Evolutionary conservation across 2,329 filamentous ascomycete genomes (phyloP), one percentile per base, ranked within the genome.

Genomic region (Dothistroma septosporum): DNA sequence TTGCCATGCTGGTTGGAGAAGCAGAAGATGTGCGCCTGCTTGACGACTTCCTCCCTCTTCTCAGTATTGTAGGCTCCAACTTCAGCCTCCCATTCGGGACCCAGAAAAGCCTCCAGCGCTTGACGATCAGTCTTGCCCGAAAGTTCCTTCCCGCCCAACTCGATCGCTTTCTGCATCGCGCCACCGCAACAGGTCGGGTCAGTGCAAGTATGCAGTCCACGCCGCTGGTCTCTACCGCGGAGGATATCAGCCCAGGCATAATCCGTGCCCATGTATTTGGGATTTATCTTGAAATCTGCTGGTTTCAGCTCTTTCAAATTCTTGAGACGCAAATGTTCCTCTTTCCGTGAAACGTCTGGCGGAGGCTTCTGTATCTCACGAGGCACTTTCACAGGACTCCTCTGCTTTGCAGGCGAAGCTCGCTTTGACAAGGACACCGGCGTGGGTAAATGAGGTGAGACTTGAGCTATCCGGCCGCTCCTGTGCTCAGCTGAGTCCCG

Each of bases 211-310:
- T 85, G 82, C 10, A 96, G 79, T 62, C 85, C 87, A 54, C 86
- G 84, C 37, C 91, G 86, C 46, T 88, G 85, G 10, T 85, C 83
- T 64, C 82, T 87, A 58, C 83, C 84, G 56, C 92, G 87, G 14
- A 95, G 83, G 0, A 92, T 87, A 61, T 93, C 88, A 1, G 82
- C 79, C 71, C 86, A 96, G 11, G 91, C 90, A 74, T 85, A 91
- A 57, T 86, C 83, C 1, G 90, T 89, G 47, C 88, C 82, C 64
- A 92, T 93, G 66, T 80, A 82, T 4, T 79, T 77, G 0, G 90
- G 87, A 65, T 96, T 96, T 68, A 94, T 80, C 72, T 88, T 93
- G 79, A 96, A 97, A 74, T 96, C 88, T 12, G 85, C 83, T 0
- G 88, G 77, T 14, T 77, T 77, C 12, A 96, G 80, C 35, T 82